Evolutionary conservation across 441 rosid species (phyloP), one percentile per base, ranked within the genome.

Genomic region (Gossypium aridum): DNA sequence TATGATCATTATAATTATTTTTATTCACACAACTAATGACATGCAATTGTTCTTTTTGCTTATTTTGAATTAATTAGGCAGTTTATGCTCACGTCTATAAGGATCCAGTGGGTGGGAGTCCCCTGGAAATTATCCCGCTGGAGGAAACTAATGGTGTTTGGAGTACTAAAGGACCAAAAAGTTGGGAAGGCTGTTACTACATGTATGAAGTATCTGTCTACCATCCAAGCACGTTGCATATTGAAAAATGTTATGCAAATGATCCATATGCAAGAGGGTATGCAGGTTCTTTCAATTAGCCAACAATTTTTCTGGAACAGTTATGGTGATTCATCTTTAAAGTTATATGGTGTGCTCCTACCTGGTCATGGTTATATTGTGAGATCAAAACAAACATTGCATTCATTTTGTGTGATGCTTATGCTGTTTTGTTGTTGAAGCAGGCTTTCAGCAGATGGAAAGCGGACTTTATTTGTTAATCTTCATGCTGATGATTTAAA

Each of bases 261-360:
- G 99, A 93, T 91, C 99, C 99, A 76, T 92, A 93, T 83, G 97
- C 97, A 65, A 88, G 92, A 83, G 97, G 98, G 98, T 93, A 91
- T 73, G 86, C 66, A 77, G 67, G 70, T 78, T 75, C 64, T 75
- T 76, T 84, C 76, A 64, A 65, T 80, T 83, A 72, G 80, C 68
- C 3, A 26, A 79, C 74, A 78, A 60, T 79, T 80, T 37, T 37
- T 59, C 3, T 78, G 31, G 70, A 79, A 75, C 64, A 67, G 76
- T 67, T 49, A 65, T 62, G 72, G 68, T 56, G 57, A 56, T 72
- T 53, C 59, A 61, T 66, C 28, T 75, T 39, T 57, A 65, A 77
- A 59, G 54, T 61, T 64, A 47, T n/a, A 43, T 14, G 39, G 56
- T 25, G 55, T 72, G 10, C 26, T 34, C 45, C 69, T 43, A 69